Evolutionary conservation across 352 stramenopile species (phyloP).

Genomic region (Phytophthora sp.): DNA sequence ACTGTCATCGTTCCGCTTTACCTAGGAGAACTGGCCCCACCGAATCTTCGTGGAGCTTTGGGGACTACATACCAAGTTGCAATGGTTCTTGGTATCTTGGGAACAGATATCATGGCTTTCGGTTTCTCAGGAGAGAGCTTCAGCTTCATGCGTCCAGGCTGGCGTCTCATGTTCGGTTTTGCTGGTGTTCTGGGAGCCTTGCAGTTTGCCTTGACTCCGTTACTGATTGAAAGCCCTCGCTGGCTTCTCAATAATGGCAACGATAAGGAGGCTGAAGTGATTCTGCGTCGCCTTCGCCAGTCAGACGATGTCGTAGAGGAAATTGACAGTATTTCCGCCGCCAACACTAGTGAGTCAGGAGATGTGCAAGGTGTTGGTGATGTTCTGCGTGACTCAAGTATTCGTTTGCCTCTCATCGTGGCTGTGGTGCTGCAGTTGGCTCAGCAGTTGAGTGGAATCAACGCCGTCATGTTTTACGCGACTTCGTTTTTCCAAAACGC

Average conservation of each 20-base stretch:
- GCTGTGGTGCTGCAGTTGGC: conserved; percentile 70
- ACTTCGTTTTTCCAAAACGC: conserved; percentile 76
- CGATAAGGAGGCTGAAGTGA: conserved; percentile 55
- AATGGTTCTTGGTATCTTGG: conserved; percentile 67
- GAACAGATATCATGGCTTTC: conserved; percentile 54
- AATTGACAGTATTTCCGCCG: conserved; percentile 71
- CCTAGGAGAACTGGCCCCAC: conserved; percentile 68
- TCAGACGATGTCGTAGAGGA: conserved; percentile 68
- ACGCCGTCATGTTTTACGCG: conserved; percentile 84
- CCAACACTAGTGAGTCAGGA: conserved; percentile 61
- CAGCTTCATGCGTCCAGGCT: conserved; percentile 52
- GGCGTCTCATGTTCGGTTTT: conserved; percentile 74
- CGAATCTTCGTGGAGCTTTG: conserved; percentile 66
- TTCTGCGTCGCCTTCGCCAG: conserved; percentile 55
- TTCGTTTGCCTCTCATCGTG: conserved; percentile 63
- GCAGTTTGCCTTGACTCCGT: conserved; percentile 52
- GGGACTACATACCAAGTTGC: conserved; percentile 74
- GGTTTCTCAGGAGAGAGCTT: conserved; percentile 58
- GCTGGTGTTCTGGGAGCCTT: conserved; percentile 56
- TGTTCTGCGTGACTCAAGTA: conserved; percentile 54
- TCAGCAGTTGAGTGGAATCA: conserved; percentile 78
- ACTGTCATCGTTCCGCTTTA: conserved; percentile 77
- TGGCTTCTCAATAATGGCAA: conserved; percentile 72
- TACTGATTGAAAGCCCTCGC: conserved; percentile 70
- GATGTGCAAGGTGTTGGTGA: conserved; percentile 54